Base-by-base conservation (phyloP, 1,284 basidiomycete species). In the Ustilago cynodontis region DNA sequence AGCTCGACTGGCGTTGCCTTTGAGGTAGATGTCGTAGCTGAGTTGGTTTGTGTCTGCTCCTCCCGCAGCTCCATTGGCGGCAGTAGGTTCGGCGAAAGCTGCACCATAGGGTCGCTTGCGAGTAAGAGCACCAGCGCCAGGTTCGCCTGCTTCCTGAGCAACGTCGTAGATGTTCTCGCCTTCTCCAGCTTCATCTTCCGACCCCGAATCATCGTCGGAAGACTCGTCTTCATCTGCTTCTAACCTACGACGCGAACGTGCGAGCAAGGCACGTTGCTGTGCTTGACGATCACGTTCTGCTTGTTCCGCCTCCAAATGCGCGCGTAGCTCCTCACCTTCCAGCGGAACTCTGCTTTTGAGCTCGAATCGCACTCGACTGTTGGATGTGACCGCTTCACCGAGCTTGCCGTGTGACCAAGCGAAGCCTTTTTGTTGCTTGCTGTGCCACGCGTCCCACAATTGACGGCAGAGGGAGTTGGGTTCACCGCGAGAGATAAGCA, bases 1-100 rank as follows among this genome's bases (percentile, higher is more conserved):
- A 33, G 84, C 88, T 73, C 92, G 92, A 52, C 92, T 92, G 39
- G 94, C 82, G 91, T 82, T 95, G 93, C 95, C 97, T 85, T 96
- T 97, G 73, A 99, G 89, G 86, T 94, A 99, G 79, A 99, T 97
- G 86, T 99, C 96, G 82, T 93, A 98, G 2, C 93, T 94, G 68
- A 95, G 88, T 71, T 92, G 87, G 52, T 81, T 91, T 7, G 88
- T 89, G 69, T 92, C 91, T 2, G 35, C 69, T 28, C 72, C 75
- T 22, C 86, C 89, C 86, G 89, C 89, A 26, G 26, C n/a, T 10
- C 92, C 88, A 2, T 89, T 88, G 50, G 89, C 88, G 41, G 57
- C 52, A 31, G 54, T n/a, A 3, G 54, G 26, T 29, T 73, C 71
- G 22, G 53, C 59, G 22, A 78, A 74, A 0, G 71, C 68, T 5